Evolutionary conservation across 148 eudicot species (phyloP), one percentile per base, ranked within the genome.

Genomic region (Diospyros lotus): DNA sequence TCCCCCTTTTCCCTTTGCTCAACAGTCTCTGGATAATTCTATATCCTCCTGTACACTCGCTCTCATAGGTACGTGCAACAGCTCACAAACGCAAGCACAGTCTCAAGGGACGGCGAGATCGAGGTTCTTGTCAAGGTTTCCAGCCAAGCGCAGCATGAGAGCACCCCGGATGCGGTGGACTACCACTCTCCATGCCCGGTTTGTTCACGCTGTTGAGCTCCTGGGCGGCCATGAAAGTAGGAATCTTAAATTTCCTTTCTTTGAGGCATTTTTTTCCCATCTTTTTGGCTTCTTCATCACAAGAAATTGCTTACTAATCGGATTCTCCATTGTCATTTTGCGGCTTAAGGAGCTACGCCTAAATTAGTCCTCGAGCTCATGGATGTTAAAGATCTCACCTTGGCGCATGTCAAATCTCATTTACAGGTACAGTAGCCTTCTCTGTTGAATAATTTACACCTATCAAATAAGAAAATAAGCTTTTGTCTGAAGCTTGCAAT

Each of bases 91-190:
- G 28, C 45, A 18, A 66, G 53, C 71, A 50, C 81, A 76, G n/a
- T 68, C 76, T n/a, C 87, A 77, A 51, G 90, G 93, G 28, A 52
- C 84, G 58, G 80, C 90, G 73, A 62, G 94, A 79, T 87, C 96
- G 66, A 82, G 98, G 77, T 84, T 88, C 53, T 64, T 90, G 10
- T 84, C 97, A 9, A 70, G 95, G 85, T 90, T 90, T 81, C 93
- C 98, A 59, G 85, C 81, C 0, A 94, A 90, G 69, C 84, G 98
- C 3, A 92, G 92, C 83, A 92, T 89, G 96, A 84, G 98, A 78
- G 98, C 97, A 3, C 98, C 98, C 0, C 80, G 98, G 80, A 94
- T 94, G 98, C 83, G 98, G n/a, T 94, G 98, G 98, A 94, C 98
- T 12, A 86, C 92, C 0, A 87, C 97, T 0, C 98, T 94, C 28